Evolutionary conservation across 192 early-diverging fungal species (phyloP).

Genomic region (Gaertneriomyces sp.): DNA sequence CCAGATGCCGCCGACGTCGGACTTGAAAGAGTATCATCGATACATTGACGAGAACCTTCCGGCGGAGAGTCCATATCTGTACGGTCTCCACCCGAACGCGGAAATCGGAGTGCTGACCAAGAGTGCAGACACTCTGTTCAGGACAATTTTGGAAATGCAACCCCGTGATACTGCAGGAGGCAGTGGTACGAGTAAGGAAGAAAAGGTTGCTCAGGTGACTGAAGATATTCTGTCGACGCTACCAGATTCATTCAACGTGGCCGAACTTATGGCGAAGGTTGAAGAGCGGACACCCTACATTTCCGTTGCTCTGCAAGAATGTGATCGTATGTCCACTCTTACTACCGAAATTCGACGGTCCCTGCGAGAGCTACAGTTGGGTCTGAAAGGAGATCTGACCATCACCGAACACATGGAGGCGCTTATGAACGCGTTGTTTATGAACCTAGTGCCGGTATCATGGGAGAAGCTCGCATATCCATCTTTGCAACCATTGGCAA

Average conservation of each 20-base stretch:
- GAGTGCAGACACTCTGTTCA: constrained; percentile 62
- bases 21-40: constrained; percentile 63
- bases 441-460: constrained; percentile 55
- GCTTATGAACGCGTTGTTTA: constrained; percentile 57
- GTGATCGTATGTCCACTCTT: constrained; percentile 61
- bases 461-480: constrained; percentile 66
- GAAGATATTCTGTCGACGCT: constrained; percentile 58
- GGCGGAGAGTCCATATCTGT: constrained; percentile 58
- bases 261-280: constrained; percentile 58
- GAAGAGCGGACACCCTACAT: constrained; percentile 67
- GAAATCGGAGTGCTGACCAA: constrained; percentile 66
- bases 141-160: constrained; percentile 66
- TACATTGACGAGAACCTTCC: constrained; percentile 67
- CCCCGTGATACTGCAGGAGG: constrained; percentile 58
- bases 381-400: constrained; percentile 62
- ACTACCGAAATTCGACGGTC: constrained; percentile 58
- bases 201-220: constrained; percentile 56
- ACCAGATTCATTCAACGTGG: constrained; percentile 59
- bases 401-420: constrained; percentile 64
- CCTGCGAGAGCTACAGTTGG: constrained; percentile 61
- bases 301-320: constrained; percentile 63
- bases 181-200: constrained; percentile 56
- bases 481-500: constrained; percentile 51
- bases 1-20: constrained; percentile 51
- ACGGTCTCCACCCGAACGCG: constrained; percentile 64